Conservation (phyloP, 2,329 filamentous ascomycete genomes). For the Diplodia seriata region DNA sequence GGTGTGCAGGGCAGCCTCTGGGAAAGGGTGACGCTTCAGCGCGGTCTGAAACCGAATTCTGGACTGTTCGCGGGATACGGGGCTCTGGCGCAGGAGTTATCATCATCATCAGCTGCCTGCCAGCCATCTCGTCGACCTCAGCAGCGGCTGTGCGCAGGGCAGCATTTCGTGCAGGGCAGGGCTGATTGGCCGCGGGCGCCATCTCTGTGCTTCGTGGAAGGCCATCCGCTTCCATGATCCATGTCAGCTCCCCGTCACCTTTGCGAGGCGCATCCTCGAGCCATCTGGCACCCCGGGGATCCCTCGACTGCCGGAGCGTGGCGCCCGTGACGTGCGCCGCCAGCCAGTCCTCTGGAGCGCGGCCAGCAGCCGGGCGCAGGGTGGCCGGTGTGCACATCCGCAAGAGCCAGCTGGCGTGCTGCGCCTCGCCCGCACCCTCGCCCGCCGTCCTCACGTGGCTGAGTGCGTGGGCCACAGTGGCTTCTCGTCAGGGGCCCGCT, state of each 20-base stretch:
- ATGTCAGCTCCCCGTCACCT: neutral
- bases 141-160: conserved; percentile 28
- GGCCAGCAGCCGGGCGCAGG: conserved; percentile 5
- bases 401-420: conserved; percentile 22
- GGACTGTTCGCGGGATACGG: conserved; percentile 28
- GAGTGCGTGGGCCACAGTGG: conserved; percentile 14
- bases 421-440: conserved; percentile 1
- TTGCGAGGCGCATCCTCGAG: conserved; percentile 11
- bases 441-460: conserved; percentile 19
- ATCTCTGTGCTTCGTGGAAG: conserved; percentile 22
- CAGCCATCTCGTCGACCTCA: conserved; percentile 20
- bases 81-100: conserved; percentile 12
- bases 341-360: conserved; percentile 16
- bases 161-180: conserved; percentile 24
- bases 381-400: neutral
- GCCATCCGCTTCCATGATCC: conserved; percentile 25
- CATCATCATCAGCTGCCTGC: conserved; percentile 24
- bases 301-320: conserved; percentile 13
- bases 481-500: neutral
- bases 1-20: conserved; percentile 19
- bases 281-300: conserved; percentile 10
- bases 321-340: conserved; percentile 20
- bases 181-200: conserved; percentile 19
- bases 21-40: conserved; percentile 11
- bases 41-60: conserved; percentile 26